These are phyloP conservation scores for Coelastrella sp. DNA, from an alignment of 139 green algal genomes.

Conservation along the genomic window DNA sequence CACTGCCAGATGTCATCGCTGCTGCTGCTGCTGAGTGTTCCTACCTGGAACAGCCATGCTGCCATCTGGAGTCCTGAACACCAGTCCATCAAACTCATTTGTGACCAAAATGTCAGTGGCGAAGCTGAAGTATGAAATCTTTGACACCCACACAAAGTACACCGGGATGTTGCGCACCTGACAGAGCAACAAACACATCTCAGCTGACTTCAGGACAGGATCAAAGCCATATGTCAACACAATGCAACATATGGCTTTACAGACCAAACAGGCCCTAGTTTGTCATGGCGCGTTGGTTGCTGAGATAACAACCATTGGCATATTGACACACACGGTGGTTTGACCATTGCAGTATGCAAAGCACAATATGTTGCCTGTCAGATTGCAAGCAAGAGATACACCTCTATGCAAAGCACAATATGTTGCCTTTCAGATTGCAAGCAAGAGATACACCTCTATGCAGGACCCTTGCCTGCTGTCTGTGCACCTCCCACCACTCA, in stretches of 20 bases:
- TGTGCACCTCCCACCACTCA: background rate
- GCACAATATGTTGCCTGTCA: background rate
- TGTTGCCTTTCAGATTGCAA: background rate
- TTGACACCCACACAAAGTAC: constrained; percentile 59
- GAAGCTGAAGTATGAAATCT: constrained; percentile 53
- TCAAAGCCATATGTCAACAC: background rate
- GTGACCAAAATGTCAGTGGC: constrained; percentile 51
- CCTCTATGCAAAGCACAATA: background rate
- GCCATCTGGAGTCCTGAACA: background rate
- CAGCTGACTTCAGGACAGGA: background rate
- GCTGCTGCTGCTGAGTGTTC: background rate
- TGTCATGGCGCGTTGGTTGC: no score
- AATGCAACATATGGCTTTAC: no score
- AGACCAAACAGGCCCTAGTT: no score
- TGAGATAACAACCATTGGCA: no score
- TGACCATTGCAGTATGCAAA: no score
- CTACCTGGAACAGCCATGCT: background rate
- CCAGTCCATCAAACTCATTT: constrained; percentile 57
- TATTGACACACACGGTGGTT: no score
- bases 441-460: background rate
- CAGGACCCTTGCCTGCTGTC: background rate
- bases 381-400: background rate
- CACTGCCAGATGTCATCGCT: no score
- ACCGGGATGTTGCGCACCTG: constrained; percentile 47
- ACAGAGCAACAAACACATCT: background rate